Percentiles rank a stretch among this genome's conserved stretches.
These are phyloP conservation scores for Rheum nobile DNA, from an alignment of 148 eudicot species.

Conservation along the genomic window DNA sequence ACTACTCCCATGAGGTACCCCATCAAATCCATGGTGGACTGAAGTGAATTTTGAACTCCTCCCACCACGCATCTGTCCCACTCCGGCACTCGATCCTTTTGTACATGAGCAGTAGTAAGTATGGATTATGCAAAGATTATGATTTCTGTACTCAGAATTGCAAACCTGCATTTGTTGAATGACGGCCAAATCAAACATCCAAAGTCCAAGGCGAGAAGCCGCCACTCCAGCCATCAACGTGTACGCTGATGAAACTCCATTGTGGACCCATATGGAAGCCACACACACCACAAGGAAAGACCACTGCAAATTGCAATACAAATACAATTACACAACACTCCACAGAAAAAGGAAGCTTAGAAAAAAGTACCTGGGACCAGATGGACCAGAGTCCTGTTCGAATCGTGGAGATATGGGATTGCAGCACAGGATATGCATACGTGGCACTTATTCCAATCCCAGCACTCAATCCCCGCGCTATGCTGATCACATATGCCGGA, in stretches of 20 bases:
- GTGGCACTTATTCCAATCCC: slow-evolving; percentile 76
- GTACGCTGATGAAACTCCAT: slow-evolving; percentile 36
- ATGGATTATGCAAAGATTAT: background rate
- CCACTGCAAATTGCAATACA: slow-evolving; percentile 45
- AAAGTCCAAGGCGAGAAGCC: slow-evolving; percentile 79
- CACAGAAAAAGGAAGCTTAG: no score
- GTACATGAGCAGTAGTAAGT: background rate
- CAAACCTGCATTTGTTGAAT: slow-evolving; percentile 91
- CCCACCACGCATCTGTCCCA: slow-evolving; percentile 78
- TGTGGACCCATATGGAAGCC: slow-evolving; percentile 56
- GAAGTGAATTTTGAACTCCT: slow-evolving; percentile 89
- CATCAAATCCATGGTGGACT: slow-evolving; percentile 67
- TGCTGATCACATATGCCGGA: slow-evolving; percentile 70
- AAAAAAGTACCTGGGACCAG: slow-evolving; percentile 72
- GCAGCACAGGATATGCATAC: slow-evolving; percentile 57
- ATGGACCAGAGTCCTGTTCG: slow-evolving; percentile 93
- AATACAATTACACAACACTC: no score
- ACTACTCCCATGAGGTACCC: slow-evolving; percentile 73
- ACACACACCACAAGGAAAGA: slow-evolving; percentile 57
- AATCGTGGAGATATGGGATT: slow-evolving; percentile 56
- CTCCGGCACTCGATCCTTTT: slow-evolving; percentile 73
- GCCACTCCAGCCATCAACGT: slow-evolving; percentile 87
- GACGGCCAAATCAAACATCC: slow-evolving; percentile 95
- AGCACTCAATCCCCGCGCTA: slow-evolving; percentile 80
- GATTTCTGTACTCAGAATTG: background rate